Base-by-base conservation (phyloP, 768 basidiomycete genomes). In the Lactifluus piperatus region DNA sequence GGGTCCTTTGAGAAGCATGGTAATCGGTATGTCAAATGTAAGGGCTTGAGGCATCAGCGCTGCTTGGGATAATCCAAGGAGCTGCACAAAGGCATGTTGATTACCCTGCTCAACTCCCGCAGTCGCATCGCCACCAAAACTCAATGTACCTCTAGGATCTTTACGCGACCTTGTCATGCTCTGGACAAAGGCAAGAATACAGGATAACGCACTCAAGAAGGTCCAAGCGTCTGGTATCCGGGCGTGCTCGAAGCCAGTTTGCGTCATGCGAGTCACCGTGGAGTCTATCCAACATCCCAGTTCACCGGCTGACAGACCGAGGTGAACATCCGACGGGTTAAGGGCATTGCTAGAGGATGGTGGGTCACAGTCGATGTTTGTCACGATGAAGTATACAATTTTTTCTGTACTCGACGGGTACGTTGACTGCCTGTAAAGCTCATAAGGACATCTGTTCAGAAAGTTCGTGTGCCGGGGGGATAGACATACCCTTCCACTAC, bases 261-360 rank as follows among this genome's bases (percentile, higher is more conserved):
- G 90, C 8, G 88, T 71, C 66, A 97, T 81, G 54, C 83, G 82
- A 20, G 95, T 95, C 7, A 78, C 68, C 1, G 76, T 69, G 1
- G 84, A 72, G 65, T 97, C 91, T 20, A 97, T 77, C 80, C 88
- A 89, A 66, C 88, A 94, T 0, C 95, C 95, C 18, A 94, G 68
- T 65, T 90, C 83, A 5, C 88, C 89, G 20, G 78, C 70, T 0
- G 78, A 77, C 2, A 78, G 78, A 16, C 82, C 81, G 24, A 79
- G 74, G 63, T 82, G 80, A 6, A 80, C 68, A 61, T 84, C 82
- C 22, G 72, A 71, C 36, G 62, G 67, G 32, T 46, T 45, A 58
- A 55, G 68, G 44, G 63, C 69, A 39, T 57, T 63, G 32, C 71
- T 70, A 34, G 76, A 71, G 10, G 73, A 66, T 6, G 82, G 69